phyloP scores from a whole-genome alignment of 768 basidiomycete genomes.

The Amanita fuliginea region DNA sequence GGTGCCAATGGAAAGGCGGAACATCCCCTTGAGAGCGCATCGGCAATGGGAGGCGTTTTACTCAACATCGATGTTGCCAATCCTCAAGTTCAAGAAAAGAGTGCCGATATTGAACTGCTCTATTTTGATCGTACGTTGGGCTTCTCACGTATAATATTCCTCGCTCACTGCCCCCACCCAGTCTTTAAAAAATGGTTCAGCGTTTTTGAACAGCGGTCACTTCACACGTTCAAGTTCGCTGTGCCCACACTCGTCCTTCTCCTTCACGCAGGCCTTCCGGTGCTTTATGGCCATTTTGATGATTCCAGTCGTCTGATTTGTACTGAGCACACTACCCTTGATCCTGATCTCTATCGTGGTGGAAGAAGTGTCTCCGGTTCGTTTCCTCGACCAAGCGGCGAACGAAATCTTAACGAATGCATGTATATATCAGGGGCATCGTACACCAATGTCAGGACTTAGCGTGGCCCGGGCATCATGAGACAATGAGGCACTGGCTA shows the following conservation, averaged over 20 bases:
- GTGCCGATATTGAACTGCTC: conserved; percentile 27
- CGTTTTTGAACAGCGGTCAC: conserved; percentile 36
- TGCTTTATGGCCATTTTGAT: conserved; percentile 8
- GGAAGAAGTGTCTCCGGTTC: too few species aligned
- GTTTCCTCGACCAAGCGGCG: too few species aligned
- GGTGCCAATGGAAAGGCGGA: conserved; percentile 39
- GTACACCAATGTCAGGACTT: too few species aligned
- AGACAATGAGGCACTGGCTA: too few species aligned
- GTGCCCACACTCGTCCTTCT: conserved; percentile 47
- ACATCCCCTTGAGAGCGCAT: conserved; percentile 46
- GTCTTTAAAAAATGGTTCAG: conserved; percentile 22
- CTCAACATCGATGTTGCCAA: conserved; percentile 29
- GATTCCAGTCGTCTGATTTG: too few species aligned
- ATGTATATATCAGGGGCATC: too few species aligned
- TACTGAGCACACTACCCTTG: too few species aligned
- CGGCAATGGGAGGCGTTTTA: conserved; percentile 43
- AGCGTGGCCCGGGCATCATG: too few species aligned
- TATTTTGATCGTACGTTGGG: conserved; percentile 62
- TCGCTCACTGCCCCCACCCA: background rate
- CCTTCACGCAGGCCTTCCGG: conserved; percentile 17
- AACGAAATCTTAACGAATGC: too few species aligned
- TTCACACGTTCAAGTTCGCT: conserved; percentile 49
- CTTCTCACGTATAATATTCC: background rate
- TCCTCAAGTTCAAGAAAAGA: conserved; percentile 10
- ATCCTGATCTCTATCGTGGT: too few species aligned